Base-by-base conservation (phyloP, 306 rosid genomes). In the Cucurbita ficifolia region DNA sequence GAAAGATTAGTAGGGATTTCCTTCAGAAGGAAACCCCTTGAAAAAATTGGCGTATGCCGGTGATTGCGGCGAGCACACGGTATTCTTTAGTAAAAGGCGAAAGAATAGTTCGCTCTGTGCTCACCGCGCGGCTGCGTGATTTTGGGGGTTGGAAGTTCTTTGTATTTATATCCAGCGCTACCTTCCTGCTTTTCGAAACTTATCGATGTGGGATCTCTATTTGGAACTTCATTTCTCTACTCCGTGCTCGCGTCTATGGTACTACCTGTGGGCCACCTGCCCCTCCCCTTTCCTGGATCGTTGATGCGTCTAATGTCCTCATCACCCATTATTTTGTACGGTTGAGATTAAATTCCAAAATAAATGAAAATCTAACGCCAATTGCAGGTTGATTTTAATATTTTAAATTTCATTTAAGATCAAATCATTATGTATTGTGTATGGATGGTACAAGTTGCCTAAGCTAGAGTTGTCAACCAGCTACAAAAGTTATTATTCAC, bases 11-110 rank as follows among this genome's bases (percentile, higher is more conserved):
- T 8, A 18, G 72, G 72, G 39, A 16, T 18, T 8, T 16, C 48
- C 59, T 4, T 16, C 16, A 17, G 4, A 1, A 63, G 33, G 36
- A 36, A 48, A 46, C 78, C 72, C 59, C 50, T 65, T 50, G 10
- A 50, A 81, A 81, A 82, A 73, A 79, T 79, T 0, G 69, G 76
- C 55, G 81, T 73, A 83, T 81, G 84, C 86, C 79, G 81, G 70
- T 76, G 0, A 0, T 0, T 2, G 78, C 81, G 24, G 24, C 76
- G 63, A 7, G 72, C 82, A 78, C 88, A 84, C 88, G 84, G 86
- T 88, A 83, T 84, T 84, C 90, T 81, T 84, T 81, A 86, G 86
- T 84, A 86, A 86, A 88, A 86, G 88, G 89, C 84, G 82, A 84
- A 83, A 88, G 91, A 88, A 86, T 84, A 81, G 85, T 84, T 84